phyloP scores from a whole-genome alignment of 805 yeast species.

The Ogataea pini region DNA sequence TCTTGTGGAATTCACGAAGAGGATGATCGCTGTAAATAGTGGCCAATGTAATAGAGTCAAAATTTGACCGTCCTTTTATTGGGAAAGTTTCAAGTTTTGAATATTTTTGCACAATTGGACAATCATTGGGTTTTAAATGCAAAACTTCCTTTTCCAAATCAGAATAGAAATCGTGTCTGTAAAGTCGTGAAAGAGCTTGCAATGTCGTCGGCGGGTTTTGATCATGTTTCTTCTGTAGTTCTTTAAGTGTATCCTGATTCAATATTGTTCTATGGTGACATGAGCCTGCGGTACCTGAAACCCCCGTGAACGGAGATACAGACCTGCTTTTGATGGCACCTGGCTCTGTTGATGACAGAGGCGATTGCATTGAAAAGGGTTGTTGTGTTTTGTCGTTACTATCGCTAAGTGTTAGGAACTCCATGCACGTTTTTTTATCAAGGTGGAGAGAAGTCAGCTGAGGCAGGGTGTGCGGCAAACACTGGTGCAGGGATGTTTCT shows the following conservation, averaged over 20 bases:
- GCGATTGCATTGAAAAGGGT: not conserved
- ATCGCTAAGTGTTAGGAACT: too few species aligned
- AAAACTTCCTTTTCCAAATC: constrained; percentile 46
- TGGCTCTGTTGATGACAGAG: not conserved
- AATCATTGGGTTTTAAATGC: constrained; percentile 52
- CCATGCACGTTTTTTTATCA: too few species aligned
- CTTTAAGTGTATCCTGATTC: constrained; percentile 18
- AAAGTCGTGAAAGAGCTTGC: constrained; percentile 15
- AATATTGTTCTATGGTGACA: constrained; percentile 9
- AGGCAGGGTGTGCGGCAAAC: too few species aligned
- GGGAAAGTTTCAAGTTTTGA: constrained; percentile 42
- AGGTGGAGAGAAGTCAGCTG: too few species aligned
- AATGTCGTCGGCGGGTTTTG: constrained; percentile 1
- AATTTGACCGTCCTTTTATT: constrained; percentile 25
- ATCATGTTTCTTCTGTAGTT: constrained; percentile 24
- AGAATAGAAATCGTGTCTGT: constrained; percentile 23
- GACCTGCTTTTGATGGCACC: not conserved
- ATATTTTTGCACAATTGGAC: constrained; percentile 53
- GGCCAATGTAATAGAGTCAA: constrained; percentile 40
- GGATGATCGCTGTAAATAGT: constrained; percentile 55
- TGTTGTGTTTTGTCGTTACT: too few species aligned
- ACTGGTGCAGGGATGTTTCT: too few species aligned
- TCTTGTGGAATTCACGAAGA: constrained; percentile 37
- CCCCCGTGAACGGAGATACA: not conserved
- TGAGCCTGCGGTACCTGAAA: not conserved